A percentile compares a stretch with the other conserved stretches of the same genome.
Evolutionary conservation across 495 filamentous ascomycete genomes (phyloP).

Genomic region (Durotheca rogersii): DNA sequence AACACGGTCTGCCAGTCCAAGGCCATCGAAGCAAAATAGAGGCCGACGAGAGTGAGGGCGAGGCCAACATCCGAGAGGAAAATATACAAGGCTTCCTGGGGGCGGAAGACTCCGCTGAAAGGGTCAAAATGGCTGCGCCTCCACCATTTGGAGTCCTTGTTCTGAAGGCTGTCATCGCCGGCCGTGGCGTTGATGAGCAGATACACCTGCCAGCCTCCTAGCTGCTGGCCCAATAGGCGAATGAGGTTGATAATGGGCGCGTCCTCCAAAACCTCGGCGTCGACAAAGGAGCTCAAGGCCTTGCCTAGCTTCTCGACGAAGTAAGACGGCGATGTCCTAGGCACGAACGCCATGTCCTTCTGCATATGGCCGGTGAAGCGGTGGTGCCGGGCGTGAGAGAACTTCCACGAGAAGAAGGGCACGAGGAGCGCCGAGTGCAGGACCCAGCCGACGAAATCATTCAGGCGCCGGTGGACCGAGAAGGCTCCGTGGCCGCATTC

Average conservation of each 20-base stretch:
- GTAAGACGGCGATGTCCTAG: slow-evolving; percentile 43
- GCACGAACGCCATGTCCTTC: slow-evolving; percentile 61
- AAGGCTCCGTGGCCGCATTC: slow-evolving; percentile 75
- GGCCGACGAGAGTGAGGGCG: slow-evolving; percentile 43
- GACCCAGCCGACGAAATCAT: slow-evolving; percentile 67
- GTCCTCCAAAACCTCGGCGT: slow-evolving; percentile 55
- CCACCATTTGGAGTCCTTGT: slow-evolving; percentile 61
- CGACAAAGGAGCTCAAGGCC: slow-evolving; percentile 37
- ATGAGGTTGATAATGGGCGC: slow-evolving; percentile 55
- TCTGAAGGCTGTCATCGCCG: slow-evolving; percentile 46
- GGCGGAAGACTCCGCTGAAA: slow-evolving; percentile 56
- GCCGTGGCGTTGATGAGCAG: slow-evolving; percentile 57
- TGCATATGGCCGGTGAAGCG: slow-evolving; percentile 62
- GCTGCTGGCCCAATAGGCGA: slow-evolving; percentile 52
- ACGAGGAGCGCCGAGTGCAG: slow-evolving; percentile 65
- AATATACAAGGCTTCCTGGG: slow-evolving; percentile 56
- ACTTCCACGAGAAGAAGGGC: slow-evolving; percentile 76
- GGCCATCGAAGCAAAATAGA: slow-evolving; percentile 47
- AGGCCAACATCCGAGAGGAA: slow-evolving; percentile 61
- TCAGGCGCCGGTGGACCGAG: slow-evolving; percentile 60
- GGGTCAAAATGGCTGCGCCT: slow-evolving; percentile 51
- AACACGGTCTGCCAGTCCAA: slow-evolving; percentile 54
- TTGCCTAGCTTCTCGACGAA: slow-evolving; percentile 39
- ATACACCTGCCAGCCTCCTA: slow-evolving; percentile 59
- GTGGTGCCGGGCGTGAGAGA: slow-evolving; percentile 73